These are phyloP conservation scores for Phytophthora aleatoria DNA, from an alignment of 352 stramenopile genomes.

Conservation along the genomic window DNA sequence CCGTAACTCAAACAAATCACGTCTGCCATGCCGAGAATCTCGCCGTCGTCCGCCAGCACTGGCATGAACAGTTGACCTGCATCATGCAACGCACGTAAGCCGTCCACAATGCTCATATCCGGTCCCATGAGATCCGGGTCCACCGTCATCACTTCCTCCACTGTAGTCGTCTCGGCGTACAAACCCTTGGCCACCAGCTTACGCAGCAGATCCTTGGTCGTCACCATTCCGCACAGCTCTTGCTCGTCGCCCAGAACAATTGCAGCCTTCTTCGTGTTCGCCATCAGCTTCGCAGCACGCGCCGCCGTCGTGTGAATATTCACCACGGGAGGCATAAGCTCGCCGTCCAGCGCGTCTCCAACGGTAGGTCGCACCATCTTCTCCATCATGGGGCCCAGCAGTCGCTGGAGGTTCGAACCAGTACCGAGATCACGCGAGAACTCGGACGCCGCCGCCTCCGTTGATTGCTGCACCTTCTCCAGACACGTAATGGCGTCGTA, in stretches of 20 bases:
- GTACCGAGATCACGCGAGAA: slow-evolving; percentile 80
- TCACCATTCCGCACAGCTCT: slow-evolving; percentile 85
- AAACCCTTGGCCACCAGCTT: slow-evolving; percentile 87
- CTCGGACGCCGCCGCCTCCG: slow-evolving; percentile 74
- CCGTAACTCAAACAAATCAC: slow-evolving; percentile 88
- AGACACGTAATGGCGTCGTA: slow-evolving; percentile 89
- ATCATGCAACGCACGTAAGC: slow-evolving; percentile 86
- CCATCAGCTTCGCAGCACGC: slow-evolving; percentile 85
- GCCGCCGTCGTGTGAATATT: slow-evolving; percentile 72
- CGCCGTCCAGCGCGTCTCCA: slow-evolving; percentile 77
- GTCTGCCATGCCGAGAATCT: slow-evolving; percentile 88
- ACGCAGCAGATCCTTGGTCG: slow-evolving; percentile 83
- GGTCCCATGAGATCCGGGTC: slow-evolving; percentile 80
- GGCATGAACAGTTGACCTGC: slow-evolving; percentile 86
- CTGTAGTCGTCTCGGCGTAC: slow-evolving; percentile 71
- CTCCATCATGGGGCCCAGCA: slow-evolving; percentile 88
- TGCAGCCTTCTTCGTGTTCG: slow-evolving; percentile 82
- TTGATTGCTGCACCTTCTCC: slow-evolving; percentile 88
- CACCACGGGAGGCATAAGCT: slow-evolving; percentile 80
- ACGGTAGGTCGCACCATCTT: slow-evolving; percentile 90
- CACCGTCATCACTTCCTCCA: slow-evolving; percentile 87
- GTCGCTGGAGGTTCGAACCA: slow-evolving; percentile 68
- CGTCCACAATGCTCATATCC: slow-evolving; percentile 82
- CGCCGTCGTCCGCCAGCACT: slow-evolving; percentile 72
- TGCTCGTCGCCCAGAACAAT: slow-evolving; percentile 72